Conservation (phyloP, 805 yeast genomes). For the Ogataea polymorpha region DNA sequence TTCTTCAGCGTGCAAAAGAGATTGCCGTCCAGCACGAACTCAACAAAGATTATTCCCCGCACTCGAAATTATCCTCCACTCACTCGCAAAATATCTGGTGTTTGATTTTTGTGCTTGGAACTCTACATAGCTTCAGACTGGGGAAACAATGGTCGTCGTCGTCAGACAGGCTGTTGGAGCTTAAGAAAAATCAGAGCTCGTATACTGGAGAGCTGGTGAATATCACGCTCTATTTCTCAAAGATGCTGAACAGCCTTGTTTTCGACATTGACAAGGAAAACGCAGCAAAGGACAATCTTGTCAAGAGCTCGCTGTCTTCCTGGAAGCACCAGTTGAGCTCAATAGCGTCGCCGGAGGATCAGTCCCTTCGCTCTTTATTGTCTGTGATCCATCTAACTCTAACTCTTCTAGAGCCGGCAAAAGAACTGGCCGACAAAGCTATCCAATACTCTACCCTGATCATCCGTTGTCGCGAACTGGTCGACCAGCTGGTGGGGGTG, state of each 20-base stretch:
- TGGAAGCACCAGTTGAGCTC: constrained; percentile 24
- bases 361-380: constrained; percentile 7
- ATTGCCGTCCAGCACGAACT: constrained; percentile 23
- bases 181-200: constrained; percentile 12
- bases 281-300: constrained; percentile 15
- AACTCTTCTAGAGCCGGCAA: constrained; percentile 21
- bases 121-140: constrained; percentile 23
- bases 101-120: constrained; percentile 27
- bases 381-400: constrained; percentile 20
- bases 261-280: constrained; percentile 16
- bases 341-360: constrained; percentile 4
- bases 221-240: constrained; percentile 18
- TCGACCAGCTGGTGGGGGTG: constrained; percentile 5
- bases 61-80: constrained; percentile 12
- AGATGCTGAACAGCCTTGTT: constrained; percentile 21
- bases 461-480: constrained; percentile 6
- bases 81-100: constrained; percentile 27
- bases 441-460: constrained; percentile 10
- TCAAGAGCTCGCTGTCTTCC: constrained; percentile 22
- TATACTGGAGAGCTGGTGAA: constrained; percentile 23
- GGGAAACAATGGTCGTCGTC: constrained; percentile 28
- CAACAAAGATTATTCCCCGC: constrained; percentile 14
- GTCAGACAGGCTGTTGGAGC: constrained; percentile 19
- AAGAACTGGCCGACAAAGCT: constrained; percentile 6
- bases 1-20: constrained; percentile 25